A percentile compares a stretch with the other conserved stretches of the same genome.
Evolutionary conservation across 2,329 filamentous ascomycete genomes (phyloP).

Genomic region (Lasiodiplodia sp.): DNA sequence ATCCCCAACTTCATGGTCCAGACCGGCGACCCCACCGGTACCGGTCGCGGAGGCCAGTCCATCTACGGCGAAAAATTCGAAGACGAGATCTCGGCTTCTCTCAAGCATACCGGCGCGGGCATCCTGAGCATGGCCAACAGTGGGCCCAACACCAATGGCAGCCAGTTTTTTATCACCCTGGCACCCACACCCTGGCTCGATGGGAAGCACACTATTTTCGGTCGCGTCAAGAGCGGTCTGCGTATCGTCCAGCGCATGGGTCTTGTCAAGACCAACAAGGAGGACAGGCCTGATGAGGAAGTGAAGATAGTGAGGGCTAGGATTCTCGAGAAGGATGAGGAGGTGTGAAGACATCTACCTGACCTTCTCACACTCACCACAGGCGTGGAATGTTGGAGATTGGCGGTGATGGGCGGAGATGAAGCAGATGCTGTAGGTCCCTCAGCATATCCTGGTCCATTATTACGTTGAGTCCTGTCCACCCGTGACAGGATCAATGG

Average conservation of each 20-base stretch:
- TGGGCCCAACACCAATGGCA: conserved; percentile 91
- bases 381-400: no score
- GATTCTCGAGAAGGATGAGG: conserved; percentile 67
- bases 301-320: conserved; percentile 79
- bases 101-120: conserved; percentile 93
- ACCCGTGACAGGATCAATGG: background rate
- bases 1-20: conserved; percentile 98
- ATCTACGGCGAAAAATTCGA: conserved; percentile 95
- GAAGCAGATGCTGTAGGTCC: background rate
- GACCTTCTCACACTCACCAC: background rate
- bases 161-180: conserved; percentile 94
- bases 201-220: conserved; percentile 97
- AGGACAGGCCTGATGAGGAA: conserved; percentile 82
- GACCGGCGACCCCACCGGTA: conserved; percentile 92
- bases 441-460: background rate
- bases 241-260: conserved; percentile 87
- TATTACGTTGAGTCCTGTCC: background rate
- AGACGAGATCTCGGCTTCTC: conserved; percentile 79
- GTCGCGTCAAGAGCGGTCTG: conserved; percentile 84
- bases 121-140: conserved; percentile 97
- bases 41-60: conserved; percentile 83
- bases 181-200: conserved; percentile 96
- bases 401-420: background rate
- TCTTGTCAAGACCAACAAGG: conserved; percentile 79
- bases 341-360: background rate